A percentile compares a stretch with the other conserved stretches of the same genome.
phyloP scores from a whole-genome alignment of 2,329 filamentous ascomycete species.

The Boeremia lycopersici region DNA sequence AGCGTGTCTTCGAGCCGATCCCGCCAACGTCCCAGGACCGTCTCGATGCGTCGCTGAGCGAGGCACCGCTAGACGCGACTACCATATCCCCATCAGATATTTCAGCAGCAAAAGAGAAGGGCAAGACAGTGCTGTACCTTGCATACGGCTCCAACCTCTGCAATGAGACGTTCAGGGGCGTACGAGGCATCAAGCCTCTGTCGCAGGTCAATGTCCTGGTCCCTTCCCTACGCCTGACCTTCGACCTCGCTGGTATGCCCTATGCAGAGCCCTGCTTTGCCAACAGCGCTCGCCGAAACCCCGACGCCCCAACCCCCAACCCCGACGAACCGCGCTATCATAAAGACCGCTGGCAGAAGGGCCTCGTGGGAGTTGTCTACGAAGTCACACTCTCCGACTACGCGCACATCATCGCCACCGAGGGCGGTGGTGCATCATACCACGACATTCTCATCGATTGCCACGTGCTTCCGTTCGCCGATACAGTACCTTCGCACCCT shows the following conservation, averaged over 20 bases:
- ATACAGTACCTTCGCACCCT: constrained; percentile 68
- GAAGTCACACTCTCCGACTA: constrained; percentile 87
- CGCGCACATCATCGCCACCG: constrained; percentile 83
- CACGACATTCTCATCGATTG: constrained; percentile 82
- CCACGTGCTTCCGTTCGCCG: constrained; percentile 66
- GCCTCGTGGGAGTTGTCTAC: constrained; percentile 91
- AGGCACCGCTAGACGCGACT: constrained; percentile 30
- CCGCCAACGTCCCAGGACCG: constrained; percentile 35
- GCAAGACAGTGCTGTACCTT: constrained; percentile 46
- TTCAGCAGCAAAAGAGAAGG: constrained; percentile 32
- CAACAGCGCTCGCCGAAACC: constrained; percentile 68
- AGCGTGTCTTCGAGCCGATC: constrained; percentile 25
- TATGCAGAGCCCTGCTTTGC: constrained; percentile 93
- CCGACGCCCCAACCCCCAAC: constrained; percentile 37
- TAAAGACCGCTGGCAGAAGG: constrained; percentile 74
- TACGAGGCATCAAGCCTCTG: constrained; percentile 78
- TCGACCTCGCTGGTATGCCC: constrained; percentile 83
- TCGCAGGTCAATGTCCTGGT: constrained; percentile 82
- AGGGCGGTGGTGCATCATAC: constrained; percentile 87
- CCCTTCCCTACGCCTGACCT: constrained; percentile 77
- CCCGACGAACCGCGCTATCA: constrained; percentile 49
- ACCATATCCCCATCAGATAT: constrained; percentile 22
- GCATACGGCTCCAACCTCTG: constrained; percentile 93
- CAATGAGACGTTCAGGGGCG: constrained; percentile 77
- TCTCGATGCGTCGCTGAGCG: constrained; percentile 41